Base-by-base conservation (phyloP, 768 basidiomycete species). In the Boletus rubescentipes region DNA sequence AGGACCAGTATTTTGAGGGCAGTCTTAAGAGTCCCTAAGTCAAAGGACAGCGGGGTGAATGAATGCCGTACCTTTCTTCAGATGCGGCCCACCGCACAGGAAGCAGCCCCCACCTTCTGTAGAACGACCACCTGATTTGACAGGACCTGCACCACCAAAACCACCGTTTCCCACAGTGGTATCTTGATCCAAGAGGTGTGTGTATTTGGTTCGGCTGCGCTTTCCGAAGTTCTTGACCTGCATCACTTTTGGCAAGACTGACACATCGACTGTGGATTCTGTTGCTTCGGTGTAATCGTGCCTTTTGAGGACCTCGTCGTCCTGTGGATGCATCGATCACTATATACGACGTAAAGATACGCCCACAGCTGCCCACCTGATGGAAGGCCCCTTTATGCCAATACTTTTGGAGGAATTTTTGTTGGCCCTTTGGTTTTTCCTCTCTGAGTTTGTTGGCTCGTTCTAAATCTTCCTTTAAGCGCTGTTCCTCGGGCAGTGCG, bases 301-400 rank as follows among this genome's bases (percentile, higher is more conserved):
- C 61, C 80, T 75, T 63, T 78, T 77, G 60, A 98, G 83, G 57
- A 98, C 83, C 46, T 96, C 93, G 51, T 86, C 84, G 69, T 98
- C 96, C 93, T 90, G 66, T 36, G 57, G 69, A 54, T 32, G 69
- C 8, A 44, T 16, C 20, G 29, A 46, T 69, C 45, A 71, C 20
- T 50, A 36, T 37, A 49, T 34, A 48, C 30, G 47, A 21, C 54
- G 51, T n/a, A 12, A 9, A 31, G 21, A 37, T 47, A 26, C 53
- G 6, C 11, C 35, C 14, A 18, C 39, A 55, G 40, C 38, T 11
- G 66, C 79, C 31, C 54, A 91, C 94, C 82, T 95, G 92, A 70
- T 97, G 93, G 78, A 98, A 99, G 55, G 96, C 97, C 63, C 97
- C 97, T 73, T 96, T 98, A 77, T 99, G 97, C 86, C 93, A 98